Evolutionary conservation across 345 rosid species (phyloP), one percentile per base, ranked within the genome.

Genomic region (Arabis alpina): DNA sequence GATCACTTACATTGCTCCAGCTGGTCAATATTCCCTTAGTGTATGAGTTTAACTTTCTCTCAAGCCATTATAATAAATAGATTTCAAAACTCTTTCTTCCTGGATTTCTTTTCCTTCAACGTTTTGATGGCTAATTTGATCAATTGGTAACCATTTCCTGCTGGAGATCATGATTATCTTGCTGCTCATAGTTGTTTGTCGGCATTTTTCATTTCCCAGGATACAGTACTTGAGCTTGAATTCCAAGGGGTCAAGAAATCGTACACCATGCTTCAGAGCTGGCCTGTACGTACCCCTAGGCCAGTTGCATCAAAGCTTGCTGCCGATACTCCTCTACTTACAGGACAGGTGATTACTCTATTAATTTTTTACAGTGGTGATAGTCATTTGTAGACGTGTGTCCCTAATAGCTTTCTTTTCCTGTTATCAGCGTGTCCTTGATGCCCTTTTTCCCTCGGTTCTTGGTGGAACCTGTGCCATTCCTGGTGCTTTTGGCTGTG

Each of bases 391-490:
- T 34, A 56, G 64, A 53, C 36, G 30, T 54, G 52, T 36, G 10
- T 62, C 28, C 8, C 68, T 87, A 76, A 76, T 45, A 58, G 48
- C 48, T 65, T 55, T 77, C 8, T 80, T 71, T 45, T 42, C 71
- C n/a, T 64, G 14, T 25, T 76, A 49, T 51, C 88, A 95, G 98
- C 94, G 99, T 76, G 98, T 95, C 71, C 99, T 92, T 70, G 99
- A 95, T 85, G 98, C 99, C 16, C 96, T 95, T 73, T 95, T 95
- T 80, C 98, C 99, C 58, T 95, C 99, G 2, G 99, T 95, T 74
- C 98, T 95, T 72, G 99, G 99, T 78, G 99, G 99, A 72, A 95
- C 99, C 69, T 95, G 99, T 86, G 99, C 99, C 56, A 95, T 95
- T 55, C 99, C 99, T 66, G 99, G 99, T 71, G 99, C 99, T 30